Base-by-base conservation (phyloP, 2,329 filamentous ascomycete genomes). In the Byssothecium circinans region DNA sequence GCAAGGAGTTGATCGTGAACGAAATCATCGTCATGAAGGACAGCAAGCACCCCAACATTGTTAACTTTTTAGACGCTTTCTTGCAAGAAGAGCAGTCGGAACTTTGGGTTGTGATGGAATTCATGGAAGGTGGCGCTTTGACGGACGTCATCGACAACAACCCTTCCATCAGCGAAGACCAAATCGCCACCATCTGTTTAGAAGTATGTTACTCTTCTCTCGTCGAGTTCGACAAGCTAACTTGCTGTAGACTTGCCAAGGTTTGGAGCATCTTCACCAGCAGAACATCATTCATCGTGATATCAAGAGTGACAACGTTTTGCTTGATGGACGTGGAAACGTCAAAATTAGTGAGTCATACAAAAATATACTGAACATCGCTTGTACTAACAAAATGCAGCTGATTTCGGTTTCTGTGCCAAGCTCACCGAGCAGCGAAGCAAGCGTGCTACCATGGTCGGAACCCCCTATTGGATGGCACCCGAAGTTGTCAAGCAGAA, bases 21-120 rank as follows among this genome's bases (percentile, higher is more conserved):
- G 94, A 99, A 68, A 99, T 99, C 67, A 95, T 99, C 77, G 94
- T 99, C 50, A 99, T 99, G 94, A 96, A 97, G 77, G 94, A 99
- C 75, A 96, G 90, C 78, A 89, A 91, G 69, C 94, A 99, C 72
- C 86, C 88, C 52, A 99, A 99, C 74, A 99, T 99, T 77, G 94
- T 99, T 74, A 99, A 99, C 75, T 99, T 96, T 76, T 78, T 99
- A 27, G 94, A 99, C 62, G 91, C 92, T 3, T 99, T 97, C 79
- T 76, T 99, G 67, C 89, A 94, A 65, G 95, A 96, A 71, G 92
- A 94, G 72, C 91, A 89, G 64, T 83, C 88, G 45, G 94, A 99
- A 71, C 81, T 99, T n/a, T 99, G 94, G 94, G 91, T 99, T 10
- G 92, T 99, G 43, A 96, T 99, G 94, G 94, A 99, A 76, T 99